Evolutionary conservation across 106 monocot species (phyloP).

Genomic region (Posidonia australis): DNA sequence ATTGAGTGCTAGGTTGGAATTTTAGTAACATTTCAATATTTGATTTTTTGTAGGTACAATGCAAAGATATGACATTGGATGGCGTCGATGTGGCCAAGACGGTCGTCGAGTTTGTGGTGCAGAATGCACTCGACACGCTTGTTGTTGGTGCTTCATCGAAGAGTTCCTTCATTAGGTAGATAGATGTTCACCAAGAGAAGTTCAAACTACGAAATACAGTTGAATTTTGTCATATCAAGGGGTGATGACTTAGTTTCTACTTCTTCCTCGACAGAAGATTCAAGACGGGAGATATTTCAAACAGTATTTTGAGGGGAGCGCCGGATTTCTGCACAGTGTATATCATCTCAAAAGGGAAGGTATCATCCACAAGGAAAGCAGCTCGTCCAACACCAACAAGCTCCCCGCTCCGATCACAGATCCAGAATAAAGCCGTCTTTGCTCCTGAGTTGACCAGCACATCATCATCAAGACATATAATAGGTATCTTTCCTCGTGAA

Average conservation of each 20-base stretch:
- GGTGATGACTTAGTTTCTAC: neutral
- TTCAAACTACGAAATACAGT: neutral
- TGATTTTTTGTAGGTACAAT: slow-evolving; percentile 26
- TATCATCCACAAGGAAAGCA: slow-evolving; percentile 37
- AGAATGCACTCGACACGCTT: slow-evolving; percentile 46
- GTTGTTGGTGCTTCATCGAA: slow-evolving; percentile 50
- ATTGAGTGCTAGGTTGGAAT: neutral
- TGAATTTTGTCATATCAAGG: neutral
- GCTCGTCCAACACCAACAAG: slow-evolving; percentile 25
- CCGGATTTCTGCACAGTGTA: slow-evolving; percentile 84
- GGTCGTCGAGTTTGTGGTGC: slow-evolving; percentile 34
- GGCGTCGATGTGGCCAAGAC: slow-evolving; percentile 51
- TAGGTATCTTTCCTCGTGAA: no score
- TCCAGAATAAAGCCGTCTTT: neutral
- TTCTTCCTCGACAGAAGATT: slow-evolving; percentile 38
- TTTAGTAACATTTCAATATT: neutral
- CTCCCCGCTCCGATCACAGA: neutral
- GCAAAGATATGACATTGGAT: slow-evolving; percentile 45
- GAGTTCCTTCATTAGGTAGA: slow-evolving; percentile 41
- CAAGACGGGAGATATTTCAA: slow-evolving; percentile 34
- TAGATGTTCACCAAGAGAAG: neutral
- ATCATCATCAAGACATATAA: slow-evolving; percentile 24
- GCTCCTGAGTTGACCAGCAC: neutral
- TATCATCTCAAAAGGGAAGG: slow-evolving; percentile 55
- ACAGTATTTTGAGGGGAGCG: slow-evolving; percentile 38